Percentiles rank a stretch among this genome's conserved stretches.
These are phyloP conservation scores for Kwoniella sp. DNA, from an alignment of 768 basidiomycete species.

Conservation along the genomic window DNA sequence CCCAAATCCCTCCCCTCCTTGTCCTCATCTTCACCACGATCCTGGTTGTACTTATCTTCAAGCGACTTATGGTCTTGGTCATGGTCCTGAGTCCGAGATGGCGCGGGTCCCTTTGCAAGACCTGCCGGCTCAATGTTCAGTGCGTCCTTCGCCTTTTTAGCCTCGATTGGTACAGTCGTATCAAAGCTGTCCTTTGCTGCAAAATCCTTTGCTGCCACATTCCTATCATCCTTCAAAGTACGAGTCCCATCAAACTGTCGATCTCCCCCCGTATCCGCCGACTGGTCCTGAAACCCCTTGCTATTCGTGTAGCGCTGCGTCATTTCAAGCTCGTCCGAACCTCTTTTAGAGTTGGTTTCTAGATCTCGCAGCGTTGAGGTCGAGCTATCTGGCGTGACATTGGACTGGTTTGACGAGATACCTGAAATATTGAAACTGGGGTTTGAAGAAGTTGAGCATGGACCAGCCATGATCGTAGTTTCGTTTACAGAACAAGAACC, in stretches of 20 bases:
- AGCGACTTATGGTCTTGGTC: no score
- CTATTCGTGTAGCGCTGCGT: neutral
- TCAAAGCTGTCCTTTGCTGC: neutral
- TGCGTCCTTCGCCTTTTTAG: neutral
- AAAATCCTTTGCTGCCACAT: neutral
- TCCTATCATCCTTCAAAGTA: neutral
- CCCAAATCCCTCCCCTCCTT: neutral
- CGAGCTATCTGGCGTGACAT: neutral
- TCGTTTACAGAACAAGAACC: neutral
- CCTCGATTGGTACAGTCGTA: conserved; percentile 6
- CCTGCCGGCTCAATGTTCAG: no score
- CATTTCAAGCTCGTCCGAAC: neutral
- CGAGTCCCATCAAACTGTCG: no score
- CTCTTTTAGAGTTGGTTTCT: neutral
- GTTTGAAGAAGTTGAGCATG: neutral
- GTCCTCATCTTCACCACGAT: neutral
- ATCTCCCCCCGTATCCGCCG: neutral
- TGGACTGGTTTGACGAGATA: neutral
- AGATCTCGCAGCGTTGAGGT: neutral
- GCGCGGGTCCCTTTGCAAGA: no score
- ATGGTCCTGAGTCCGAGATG: no score
- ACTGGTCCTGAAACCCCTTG: neutral
- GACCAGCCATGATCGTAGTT: neutral
- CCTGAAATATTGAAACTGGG: no score
- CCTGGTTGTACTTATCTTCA: neutral